phyloP scores from a whole-genome alignment of 805 yeast genomes.

The Candida pseudoglaebosa region DNA sequence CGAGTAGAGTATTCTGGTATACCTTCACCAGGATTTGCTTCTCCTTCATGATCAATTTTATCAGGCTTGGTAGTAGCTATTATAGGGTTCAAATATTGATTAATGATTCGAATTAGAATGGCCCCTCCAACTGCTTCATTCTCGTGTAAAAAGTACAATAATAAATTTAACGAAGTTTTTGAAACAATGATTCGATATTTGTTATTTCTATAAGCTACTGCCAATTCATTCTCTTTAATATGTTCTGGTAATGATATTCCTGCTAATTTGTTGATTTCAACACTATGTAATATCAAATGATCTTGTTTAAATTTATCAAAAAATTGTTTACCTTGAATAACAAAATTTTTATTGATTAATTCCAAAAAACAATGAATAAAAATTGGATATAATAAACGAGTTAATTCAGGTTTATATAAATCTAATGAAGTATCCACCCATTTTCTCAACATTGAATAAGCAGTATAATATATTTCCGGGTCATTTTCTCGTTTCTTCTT shows the following conservation, averaged over 20 bases:
- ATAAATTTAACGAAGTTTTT: conserved; percentile 77
- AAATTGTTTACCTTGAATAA: conserved; percentile 64
- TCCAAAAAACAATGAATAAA: conserved; percentile 86
- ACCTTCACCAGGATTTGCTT: conserved; percentile 50
- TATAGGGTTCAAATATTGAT: conserved; percentile 67
- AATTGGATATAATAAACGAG: conserved; percentile 83
- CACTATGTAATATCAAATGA: conserved; percentile 70
- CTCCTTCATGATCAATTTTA: conserved; percentile 40
- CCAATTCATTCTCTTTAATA: conserved; percentile 75
- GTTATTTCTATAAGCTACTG: conserved; percentile 67
- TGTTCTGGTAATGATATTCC: conserved; percentile 80
- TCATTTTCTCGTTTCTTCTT: conserved; percentile 45
- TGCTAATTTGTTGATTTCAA: conserved; percentile 67
- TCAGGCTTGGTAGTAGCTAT: conserved; percentile 42
- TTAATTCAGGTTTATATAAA: conserved; percentile 83
- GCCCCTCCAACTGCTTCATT: conserved; percentile 92
- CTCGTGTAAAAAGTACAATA: conserved; percentile 84
- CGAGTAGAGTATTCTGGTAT: conserved; percentile 42
- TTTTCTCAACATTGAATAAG: conserved; percentile 71
- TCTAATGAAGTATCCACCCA: conserved; percentile 94
- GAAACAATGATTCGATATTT: conserved; percentile 75
- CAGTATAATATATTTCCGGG: conserved; percentile 73
- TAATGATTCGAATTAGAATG: conserved; percentile 76
- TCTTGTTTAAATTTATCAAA: conserved; percentile 72
- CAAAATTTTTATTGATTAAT: conserved; percentile 60